Evolutionary conservation across 1,284 basidiomycete genomes (phyloP), one percentile per base, ranked within the genome.

Genomic region (Apiotrichum porosum): DNA sequence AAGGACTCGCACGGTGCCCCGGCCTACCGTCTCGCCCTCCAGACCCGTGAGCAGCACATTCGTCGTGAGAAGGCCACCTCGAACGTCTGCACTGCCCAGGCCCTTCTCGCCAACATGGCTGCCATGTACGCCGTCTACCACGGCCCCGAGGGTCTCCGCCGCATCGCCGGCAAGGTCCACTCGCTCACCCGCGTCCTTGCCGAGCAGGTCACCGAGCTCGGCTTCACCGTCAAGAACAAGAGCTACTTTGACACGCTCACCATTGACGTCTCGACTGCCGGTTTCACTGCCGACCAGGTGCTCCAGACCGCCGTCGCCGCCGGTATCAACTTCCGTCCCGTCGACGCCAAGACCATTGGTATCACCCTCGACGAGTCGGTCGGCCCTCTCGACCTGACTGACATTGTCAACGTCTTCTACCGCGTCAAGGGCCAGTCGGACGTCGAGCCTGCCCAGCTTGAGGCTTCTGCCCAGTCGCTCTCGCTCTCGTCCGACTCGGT

Each of bases 111-210:
- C 41, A 97, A 97, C 74, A 93, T 94, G 85, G 88, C 92, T 14
- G 88, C 91, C 34, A 94, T 95, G 91, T 95, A 93, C 68, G 88
- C 94, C 8, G 84, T 98, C 37, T 97, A 95, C 73, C 95, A 98
- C 67, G 94, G 94, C 18, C 89, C 95, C 1, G 79, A 80, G 36
- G 93, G 93, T 48, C 79, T 98, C 24, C 78, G 79, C 56, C 82
- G 82, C 45, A 97, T 97, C 58, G 93, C 92, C 26, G 79, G 82
- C 68, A 91, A 89, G 74, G 87, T 95, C 19, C 91, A 97, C 72
- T 80, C 83, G n/a, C 83, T 91, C 61, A 87, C 94, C 0, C 83
- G 84, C 50, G 78, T 92, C 47, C 81, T 97, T 60, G 84, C 83
- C 65, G 74, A 79, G 9, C 75, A 81, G 3, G 77, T 95, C 31